A percentile compares a stretch with the other conserved stretches of the same genome.
Evolutionary conservation across 1,284 basidiomycete species (phyloP).

Genomic region (Peniophora sp.): DNA sequence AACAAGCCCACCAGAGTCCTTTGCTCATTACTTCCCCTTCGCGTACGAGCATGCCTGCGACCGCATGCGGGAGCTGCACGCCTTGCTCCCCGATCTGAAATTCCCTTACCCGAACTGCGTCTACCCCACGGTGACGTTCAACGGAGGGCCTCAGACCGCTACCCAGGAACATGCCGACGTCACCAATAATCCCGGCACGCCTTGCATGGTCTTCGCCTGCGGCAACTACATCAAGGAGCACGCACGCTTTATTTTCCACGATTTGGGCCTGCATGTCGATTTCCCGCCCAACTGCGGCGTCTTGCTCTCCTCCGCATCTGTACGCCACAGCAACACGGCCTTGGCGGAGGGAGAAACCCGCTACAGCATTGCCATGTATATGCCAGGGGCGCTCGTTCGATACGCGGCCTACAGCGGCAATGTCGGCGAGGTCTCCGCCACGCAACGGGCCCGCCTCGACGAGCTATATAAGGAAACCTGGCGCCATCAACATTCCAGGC

Average conservation of each 20-base stretch:
- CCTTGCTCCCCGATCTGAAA: too few species aligned
- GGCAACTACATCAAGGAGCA: constrained; percentile 14
- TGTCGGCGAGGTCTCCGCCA: too few species aligned
- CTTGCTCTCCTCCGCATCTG: constrained; percentile 18
- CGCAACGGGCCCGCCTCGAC: too few species aligned
- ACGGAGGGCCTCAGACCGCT: constrained; percentile 12
- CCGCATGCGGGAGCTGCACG: too few species aligned
- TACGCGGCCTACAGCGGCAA: constrained; percentile 14
- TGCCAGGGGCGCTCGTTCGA: constrained; percentile 16
- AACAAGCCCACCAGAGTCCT: too few species aligned
- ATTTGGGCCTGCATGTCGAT: constrained; percentile 16
- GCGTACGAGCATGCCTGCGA: too few species aligned
- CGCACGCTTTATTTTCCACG: constrained; percentile 19
- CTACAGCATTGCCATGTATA: constrained; percentile 16
- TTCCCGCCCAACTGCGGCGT: constrained; percentile 16
- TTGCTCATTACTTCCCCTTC: too few species aligned
- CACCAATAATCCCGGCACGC: constrained; percentile 12
- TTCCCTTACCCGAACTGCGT: constrained; percentile 5
- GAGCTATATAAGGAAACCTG: too few species aligned
- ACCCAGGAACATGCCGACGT: constrained; percentile 11
- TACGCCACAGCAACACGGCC: constrained; percentile 18
- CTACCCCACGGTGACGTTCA: constrained; percentile 13
- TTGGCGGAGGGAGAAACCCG: constrained; percentile 12
- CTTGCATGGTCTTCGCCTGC: constrained; percentile 16
- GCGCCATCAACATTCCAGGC: too few species aligned